A percentile compares a stretch with the other conserved stretches of the same genome.
Evolutionary conservation across 2,329 filamentous ascomycete genomes (phyloP).

Genomic region (Coleophoma crateriformis): DNA sequence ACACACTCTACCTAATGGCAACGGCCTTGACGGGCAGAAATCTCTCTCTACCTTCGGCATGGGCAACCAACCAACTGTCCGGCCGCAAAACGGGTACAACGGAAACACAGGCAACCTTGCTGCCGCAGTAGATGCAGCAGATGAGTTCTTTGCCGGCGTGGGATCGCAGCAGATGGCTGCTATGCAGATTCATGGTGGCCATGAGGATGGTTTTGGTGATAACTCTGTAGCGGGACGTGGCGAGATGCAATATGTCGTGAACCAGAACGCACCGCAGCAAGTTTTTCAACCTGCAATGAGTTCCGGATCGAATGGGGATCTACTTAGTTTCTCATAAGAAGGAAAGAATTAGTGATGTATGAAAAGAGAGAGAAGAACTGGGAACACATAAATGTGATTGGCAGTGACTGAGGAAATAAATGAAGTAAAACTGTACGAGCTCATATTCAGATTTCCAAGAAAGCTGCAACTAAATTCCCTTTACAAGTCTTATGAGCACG

Average conservation of each 20-base stretch:
- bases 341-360: not conserved
- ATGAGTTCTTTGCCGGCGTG: slow-evolving; percentile 83
- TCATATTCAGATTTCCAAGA: too few species aligned
- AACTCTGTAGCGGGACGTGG: slow-evolving; percentile 37
- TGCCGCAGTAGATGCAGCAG: slow-evolving; percentile 76
- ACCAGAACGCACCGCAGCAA: slow-evolving; percentile 73
- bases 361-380: not conserved
- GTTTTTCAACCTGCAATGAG: slow-evolving; percentile 65
- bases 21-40: slow-evolving; percentile 52
- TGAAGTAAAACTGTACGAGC: not conserved
- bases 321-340: slow-evolving; percentile 53
- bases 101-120: slow-evolving; percentile 45
- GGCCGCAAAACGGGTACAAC: slow-evolving; percentile 19
- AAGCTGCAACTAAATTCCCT: too few species aligned
- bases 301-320: slow-evolving; percentile 61
- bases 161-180: slow-evolving; percentile 67
- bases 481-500: too few species aligned
- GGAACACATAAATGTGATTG: not conserved
- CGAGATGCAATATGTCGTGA: slow-evolving; percentile 65
- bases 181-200: slow-evolving; percentile 59
- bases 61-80: slow-evolving; percentile 27
- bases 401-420: not conserved
- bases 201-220: slow-evolving; percentile 60
- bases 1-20: slow-evolving; percentile 49
- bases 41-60: slow-evolving; percentile 53